Evolutionary conservation across 2,329 filamentous ascomycete genomes (phyloP).

Genomic region (Uncinocarpus reesii): DNA sequence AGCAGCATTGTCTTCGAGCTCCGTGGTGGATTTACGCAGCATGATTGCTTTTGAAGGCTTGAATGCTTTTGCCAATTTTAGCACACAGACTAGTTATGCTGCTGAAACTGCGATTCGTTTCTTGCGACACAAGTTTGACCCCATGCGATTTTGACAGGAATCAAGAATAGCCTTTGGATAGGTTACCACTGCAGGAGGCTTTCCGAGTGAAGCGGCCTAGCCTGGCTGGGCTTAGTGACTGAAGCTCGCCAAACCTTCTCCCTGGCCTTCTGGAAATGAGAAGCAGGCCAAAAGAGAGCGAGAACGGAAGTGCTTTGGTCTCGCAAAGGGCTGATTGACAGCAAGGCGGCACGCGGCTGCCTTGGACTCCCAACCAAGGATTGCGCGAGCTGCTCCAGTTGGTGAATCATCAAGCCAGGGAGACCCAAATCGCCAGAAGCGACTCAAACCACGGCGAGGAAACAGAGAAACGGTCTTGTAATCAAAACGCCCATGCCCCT

Average conservation of each 20-base stretch:
- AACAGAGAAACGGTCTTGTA: background rate
- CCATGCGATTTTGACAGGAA: no score
- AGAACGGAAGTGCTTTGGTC: no score
- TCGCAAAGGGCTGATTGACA: no score
- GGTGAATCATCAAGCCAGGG: background rate
- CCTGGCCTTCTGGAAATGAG: background rate
- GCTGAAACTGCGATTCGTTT: slow-evolving; percentile 2
- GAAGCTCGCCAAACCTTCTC: slow-evolving; percentile 7
- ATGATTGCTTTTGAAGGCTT: slow-evolving; percentile 10
- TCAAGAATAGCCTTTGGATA: no score
- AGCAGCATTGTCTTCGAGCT: background rate
- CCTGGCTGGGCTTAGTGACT: background rate
- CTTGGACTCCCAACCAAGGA: background rate
- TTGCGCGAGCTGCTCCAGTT: background rate
- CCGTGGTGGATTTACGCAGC: background rate
- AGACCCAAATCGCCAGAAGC: background rate
- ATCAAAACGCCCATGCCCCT: background rate
- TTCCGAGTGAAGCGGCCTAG: background rate
- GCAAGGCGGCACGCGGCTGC: background rate
- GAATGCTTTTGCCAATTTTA: slow-evolving; percentile 5
- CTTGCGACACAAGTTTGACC: background rate
- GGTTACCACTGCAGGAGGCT: slow-evolving; percentile 1
- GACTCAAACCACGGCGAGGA: no score
- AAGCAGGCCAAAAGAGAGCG: no score
- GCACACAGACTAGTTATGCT: background rate